Evolutionary conservation across 2,329 filamentous ascomycete species (phyloP).

Genomic region (Coleophoma cylindrospora): DNA sequence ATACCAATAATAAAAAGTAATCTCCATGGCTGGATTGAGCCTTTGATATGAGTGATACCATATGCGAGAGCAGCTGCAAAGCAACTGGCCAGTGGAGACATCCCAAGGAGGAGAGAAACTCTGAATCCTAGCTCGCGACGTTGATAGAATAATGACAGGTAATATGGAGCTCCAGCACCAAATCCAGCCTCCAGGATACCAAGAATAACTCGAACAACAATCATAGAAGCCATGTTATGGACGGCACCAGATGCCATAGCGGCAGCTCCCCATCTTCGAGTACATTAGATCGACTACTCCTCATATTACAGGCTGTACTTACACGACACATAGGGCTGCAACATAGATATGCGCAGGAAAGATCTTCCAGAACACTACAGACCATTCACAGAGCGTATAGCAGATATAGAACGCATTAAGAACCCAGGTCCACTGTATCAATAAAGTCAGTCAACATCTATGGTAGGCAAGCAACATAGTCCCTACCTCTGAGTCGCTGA

Average conservation of each 20-base stretch:
- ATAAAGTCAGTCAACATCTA: too few relatives aligned
- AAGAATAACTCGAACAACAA: slow-evolving; percentile 15
- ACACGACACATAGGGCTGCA: slow-evolving; percentile 12
- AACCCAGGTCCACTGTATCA: slow-evolving; percentile 7
- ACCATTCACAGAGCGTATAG: slow-evolving; percentile 12
- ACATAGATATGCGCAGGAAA: slow-evolving; percentile 18
- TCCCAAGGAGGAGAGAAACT: slow-evolving; percentile 21
- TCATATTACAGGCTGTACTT: neutral
- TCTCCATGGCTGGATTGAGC: slow-evolving; percentile 23
- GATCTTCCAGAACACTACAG: slow-evolving; percentile 17
- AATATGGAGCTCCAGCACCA: slow-evolving; percentile 24
- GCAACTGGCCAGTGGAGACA: slow-evolving; percentile 27
- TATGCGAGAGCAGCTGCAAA: slow-evolving; percentile 30
- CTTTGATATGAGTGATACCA: slow-evolving; percentile 25
- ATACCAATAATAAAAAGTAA: slow-evolving; percentile 27
- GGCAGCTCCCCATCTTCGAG: slow-evolving; percentile 11
- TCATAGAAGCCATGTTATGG: slow-evolving; percentile 7
- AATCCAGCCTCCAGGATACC: slow-evolving; percentile 26
- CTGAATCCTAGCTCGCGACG: slow-evolving; percentile 26
- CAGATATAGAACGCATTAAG: slow-evolving; percentile 12
- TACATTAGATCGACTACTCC: neutral
- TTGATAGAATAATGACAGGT: slow-evolving; percentile 29
- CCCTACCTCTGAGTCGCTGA: slow-evolving; percentile 5
- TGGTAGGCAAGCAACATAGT: neutral
- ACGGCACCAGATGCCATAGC: slow-evolving; percentile 10